Percentiles rank a stretch among this genome's conserved stretches.
Evolutionary conservation across 2,329 filamentous ascomycete genomes (phyloP).

Genomic region (Blumeriella jaapii): DNA sequence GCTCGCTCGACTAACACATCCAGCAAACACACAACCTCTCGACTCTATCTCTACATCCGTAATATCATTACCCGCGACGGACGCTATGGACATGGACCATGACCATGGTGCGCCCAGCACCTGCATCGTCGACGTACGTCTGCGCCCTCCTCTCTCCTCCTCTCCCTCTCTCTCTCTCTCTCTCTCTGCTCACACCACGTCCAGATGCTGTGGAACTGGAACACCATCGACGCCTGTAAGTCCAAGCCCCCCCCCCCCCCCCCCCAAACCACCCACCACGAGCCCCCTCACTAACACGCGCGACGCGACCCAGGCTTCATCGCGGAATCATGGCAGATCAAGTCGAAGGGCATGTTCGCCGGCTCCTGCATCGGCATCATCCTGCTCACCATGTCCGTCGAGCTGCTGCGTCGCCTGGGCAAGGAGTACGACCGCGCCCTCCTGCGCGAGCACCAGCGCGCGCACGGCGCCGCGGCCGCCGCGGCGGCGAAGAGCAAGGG

Average conservation of each 20-base stretch:
- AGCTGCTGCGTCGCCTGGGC: conserved; percentile 56
- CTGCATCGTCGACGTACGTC: too few relatives aligned
- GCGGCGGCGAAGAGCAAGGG: background rate
- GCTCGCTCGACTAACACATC: too few relatives aligned
- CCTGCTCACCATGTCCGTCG: conserved; percentile 60
- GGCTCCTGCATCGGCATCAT: conserved; percentile 71
- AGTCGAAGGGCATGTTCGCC: conserved; percentile 59
- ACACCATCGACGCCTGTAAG: conserved; percentile 53
- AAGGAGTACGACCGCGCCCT: conserved; percentile 65
- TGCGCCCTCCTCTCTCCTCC: too few relatives aligned
- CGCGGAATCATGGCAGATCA: conserved; percentile 56
- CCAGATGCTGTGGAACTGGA: conserved; percentile 75
- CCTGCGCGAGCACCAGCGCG: conserved; percentile 37
- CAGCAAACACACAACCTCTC: too few relatives aligned
- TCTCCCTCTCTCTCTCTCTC: too few relatives aligned
- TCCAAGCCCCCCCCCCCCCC: too few relatives aligned
- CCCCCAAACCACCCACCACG: background rate
- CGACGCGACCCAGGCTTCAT: conserved; percentile 43
- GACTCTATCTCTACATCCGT: too few relatives aligned
- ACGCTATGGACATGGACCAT: too few relatives aligned
- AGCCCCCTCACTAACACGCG: background rate
- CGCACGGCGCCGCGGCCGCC: conserved; percentile 11
- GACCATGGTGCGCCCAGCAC: too few relatives aligned
- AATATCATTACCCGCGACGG: too few relatives aligned
- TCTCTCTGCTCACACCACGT: conserved; percentile 1